A percentile compares a stretch with the other conserved stretches of the same genome.
Evolutionary conservation across 2,329 filamentous ascomycete species (phyloP).

Genomic region (Cladorrhinum sp.): DNA sequence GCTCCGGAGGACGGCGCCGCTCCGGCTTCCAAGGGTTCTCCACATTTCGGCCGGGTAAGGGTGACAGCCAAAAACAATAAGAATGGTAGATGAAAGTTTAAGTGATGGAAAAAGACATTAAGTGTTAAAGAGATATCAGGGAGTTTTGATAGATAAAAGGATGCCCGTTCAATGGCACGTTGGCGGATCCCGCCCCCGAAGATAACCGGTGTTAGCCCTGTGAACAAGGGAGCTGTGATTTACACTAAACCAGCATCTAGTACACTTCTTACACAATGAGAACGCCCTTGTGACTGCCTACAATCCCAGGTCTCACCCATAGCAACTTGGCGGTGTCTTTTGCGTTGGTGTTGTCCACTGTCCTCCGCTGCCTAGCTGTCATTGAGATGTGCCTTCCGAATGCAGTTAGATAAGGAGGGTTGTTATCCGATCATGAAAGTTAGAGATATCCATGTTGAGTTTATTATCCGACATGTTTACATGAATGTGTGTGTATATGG

Average conservation of each 20-base stretch:
- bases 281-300: not conserved
- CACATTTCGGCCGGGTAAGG: not conserved
- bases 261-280: not conserved
- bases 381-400: not conserved
- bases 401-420: not conserved
- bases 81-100: not conserved
- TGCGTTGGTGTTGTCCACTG: not conserved
- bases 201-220: conserved; percentile 23
- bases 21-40: not conserved
- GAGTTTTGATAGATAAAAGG: conserved; percentile 4
- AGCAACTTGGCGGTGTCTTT: not conserved
- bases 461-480: too few species aligned
- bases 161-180: conserved; percentile 1
- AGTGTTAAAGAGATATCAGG: not conserved
- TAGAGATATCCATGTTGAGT: too few species aligned
- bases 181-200: conserved; percentile 14
- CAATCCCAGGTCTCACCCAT: not conserved
- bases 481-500: too few species aligned
- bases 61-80: not conserved
- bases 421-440: not conserved
- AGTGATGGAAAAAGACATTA: not conserved
- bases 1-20: not conserved
- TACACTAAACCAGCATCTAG: not conserved
- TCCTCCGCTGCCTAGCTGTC: not conserved
- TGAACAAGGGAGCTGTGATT: not conserved